phyloP scores from a whole-genome alignment of 2,329 filamentous ascomycete species.

The Diaporthe nobilis region DNA sequence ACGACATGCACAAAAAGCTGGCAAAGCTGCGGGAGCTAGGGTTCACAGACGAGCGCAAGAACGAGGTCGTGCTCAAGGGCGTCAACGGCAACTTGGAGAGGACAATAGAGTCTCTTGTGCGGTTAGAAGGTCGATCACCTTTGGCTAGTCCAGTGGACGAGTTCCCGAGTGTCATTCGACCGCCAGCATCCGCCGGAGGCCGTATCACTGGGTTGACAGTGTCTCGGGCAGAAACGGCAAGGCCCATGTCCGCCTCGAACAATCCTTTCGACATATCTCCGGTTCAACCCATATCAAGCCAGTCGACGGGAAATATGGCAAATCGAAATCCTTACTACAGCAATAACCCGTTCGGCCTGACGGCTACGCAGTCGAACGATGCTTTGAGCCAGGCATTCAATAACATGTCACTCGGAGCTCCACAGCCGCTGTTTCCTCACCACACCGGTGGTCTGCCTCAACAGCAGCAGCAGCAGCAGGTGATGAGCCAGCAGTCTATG shows the following conservation, averaged over 20 bases:
- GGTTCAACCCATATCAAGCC: conserved; percentile 72
- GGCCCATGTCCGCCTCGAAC: conserved; percentile 57
- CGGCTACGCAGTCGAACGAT: conserved; percentile 57
- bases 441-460: conserved; percentile 75
- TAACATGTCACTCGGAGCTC: conserved; percentile 76
- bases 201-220: conserved; percentile 46
- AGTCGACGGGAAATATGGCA: conserved; percentile 74
- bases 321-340: conserved; percentile 71
- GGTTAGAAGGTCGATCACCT: conserved; percentile 74
- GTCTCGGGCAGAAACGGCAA: conserved; percentile 40
- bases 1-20: conserved; percentile 83
- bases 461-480: conserved; percentile 58
- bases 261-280: conserved; percentile 78
- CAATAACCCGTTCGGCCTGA: conserved; percentile 77
- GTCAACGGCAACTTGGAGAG: conserved; percentile 88
- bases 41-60: conserved; percentile 86
- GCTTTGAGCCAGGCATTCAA: conserved; percentile 79
- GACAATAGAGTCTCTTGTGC: conserved; percentile 86
- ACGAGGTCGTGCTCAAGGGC: conserved; percentile 84
- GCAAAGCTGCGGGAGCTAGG: conserved; percentile 89
- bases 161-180: conserved; percentile 50
- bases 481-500: conserved; percentile 59
- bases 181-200: conserved; percentile 54
- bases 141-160: conserved; percentile 37
- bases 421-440: conserved; percentile 77